Percentiles rank a stretch among this genome's conserved stretches.
Evolutionary conservation across 345 rosid species (phyloP).

Genomic region (Gossypioides kirkii): DNA sequence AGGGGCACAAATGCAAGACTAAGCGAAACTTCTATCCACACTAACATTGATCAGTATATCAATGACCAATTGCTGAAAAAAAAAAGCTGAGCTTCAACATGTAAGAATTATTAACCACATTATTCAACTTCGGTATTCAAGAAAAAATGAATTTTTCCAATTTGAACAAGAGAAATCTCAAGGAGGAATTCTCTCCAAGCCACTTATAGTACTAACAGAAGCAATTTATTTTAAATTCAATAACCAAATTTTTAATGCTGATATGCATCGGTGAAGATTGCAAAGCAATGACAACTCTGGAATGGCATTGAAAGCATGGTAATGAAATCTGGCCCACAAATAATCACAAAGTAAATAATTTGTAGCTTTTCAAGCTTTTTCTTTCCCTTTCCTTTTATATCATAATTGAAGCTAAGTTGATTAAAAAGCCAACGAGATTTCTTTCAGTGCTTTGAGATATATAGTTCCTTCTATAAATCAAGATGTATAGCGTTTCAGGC

Average conservation of each 20-base stretch:
- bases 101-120: background rate
- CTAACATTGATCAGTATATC: background rate
- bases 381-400: background rate
- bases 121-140: background rate
- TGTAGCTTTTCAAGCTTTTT: background rate
- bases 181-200: background rate
- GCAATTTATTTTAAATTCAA: background rate
- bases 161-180: background rate
- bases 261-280: background rate
- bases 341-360: background rate
- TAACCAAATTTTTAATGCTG: background rate
- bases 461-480: background rate
- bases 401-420: background rate
- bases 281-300: background rate
- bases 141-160: background rate
- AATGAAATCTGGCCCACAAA: constrained; percentile 3
- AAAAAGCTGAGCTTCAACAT: background rate
- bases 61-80: background rate
- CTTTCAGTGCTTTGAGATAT: background rate
- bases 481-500: background rate
- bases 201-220: background rate
- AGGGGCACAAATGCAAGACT: background rate
- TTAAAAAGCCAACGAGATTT: background rate
- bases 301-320: background rate
- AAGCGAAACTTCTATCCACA: background rate